Conservation (phyloP, 2,329 filamentous ascomycete species). For the Trichoderma hamatum region DNA sequence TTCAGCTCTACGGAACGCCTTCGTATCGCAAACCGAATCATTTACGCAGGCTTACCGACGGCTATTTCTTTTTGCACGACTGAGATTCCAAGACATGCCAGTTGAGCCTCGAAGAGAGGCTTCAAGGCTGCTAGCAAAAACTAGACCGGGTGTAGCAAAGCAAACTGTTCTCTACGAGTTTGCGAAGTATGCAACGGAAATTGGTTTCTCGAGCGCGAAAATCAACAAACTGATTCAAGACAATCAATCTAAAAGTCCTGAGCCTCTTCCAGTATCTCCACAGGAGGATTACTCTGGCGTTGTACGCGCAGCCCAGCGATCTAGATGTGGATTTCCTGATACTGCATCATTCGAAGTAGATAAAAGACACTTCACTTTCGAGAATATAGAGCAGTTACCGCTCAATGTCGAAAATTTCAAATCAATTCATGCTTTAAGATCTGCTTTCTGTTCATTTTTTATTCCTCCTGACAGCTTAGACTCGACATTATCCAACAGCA, state of each 20-base stretch:
- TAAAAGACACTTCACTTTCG: not conserved
- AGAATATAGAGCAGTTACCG: not conserved
- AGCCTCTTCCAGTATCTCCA: too few species aligned
- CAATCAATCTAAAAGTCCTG: not conserved
- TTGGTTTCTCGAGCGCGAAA: not conserved
- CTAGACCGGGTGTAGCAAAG: not conserved
- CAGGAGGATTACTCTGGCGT: not conserved
- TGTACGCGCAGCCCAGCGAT: not conserved
- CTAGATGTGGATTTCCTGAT: not conserved
- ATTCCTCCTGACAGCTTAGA: not conserved
- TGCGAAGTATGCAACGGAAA: not conserved
- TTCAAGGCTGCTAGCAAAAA: not conserved
- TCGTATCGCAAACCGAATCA: not conserved
- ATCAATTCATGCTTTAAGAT: not conserved
- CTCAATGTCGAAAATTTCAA: not conserved
- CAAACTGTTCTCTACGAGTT: not conserved
- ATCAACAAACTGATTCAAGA: not conserved
- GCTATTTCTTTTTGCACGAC: not conserved
- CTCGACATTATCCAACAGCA: not conserved
- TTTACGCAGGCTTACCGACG: not conserved
- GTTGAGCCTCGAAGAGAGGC: not conserved
- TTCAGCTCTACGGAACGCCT: not conserved
- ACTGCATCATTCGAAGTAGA: not conserved
- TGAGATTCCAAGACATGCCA: not conserved
- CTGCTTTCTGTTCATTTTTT: not conserved